Conservation (phyloP, 1,284 basidiomycete genomes). For the Agroathelia rolfsii region DNA sequence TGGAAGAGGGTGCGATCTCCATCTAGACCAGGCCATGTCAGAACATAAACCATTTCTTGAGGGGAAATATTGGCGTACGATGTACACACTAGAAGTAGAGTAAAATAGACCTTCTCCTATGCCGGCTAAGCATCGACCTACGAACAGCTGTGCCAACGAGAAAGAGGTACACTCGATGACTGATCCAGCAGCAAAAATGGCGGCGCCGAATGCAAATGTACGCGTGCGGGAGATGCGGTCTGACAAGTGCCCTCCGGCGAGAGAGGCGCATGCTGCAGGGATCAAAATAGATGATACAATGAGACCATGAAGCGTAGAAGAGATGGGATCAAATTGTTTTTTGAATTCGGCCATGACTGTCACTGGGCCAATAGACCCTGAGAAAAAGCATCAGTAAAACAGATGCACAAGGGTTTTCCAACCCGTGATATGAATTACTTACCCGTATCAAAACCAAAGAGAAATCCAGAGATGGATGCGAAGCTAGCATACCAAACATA, state of each 20-base stretch:
- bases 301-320: conserved; percentile 30
- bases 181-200: conserved; percentile 31
- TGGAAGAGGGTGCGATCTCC: conserved; percentile 32
- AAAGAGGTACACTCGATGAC: conserved; percentile 24
- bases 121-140: conserved; percentile 37
- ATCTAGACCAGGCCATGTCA: too few relatives aligned
- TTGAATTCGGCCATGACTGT: conserved; percentile 36
- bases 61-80: too few relatives aligned
- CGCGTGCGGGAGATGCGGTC: conserved; percentile 38
- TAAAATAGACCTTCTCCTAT: conserved; percentile 39
- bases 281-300: conserved; percentile 36
- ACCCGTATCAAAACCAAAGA: conserved; percentile 32
- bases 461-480: conserved; percentile 25
- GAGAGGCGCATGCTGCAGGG: conserved; percentile 33
- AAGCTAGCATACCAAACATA: conserved; percentile 23
- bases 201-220: conserved; percentile 31
- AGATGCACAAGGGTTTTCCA: too few relatives aligned
- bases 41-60: too few relatives aligned
- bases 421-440: conserved; percentile 7
- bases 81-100: conserved; percentile 36
- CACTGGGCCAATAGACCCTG: conserved; percentile 35
- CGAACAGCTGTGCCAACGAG: conserved; percentile 27
- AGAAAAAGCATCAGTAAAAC: not conserved
- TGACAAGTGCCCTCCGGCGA: conserved; percentile 34
- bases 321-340: conserved; percentile 23